Percentiles rank a stretch among this genome's conserved stretches.
phyloP scores from a whole-genome alignment of 139 green algal genomes.

The Chlamydomonas urium region DNA sequence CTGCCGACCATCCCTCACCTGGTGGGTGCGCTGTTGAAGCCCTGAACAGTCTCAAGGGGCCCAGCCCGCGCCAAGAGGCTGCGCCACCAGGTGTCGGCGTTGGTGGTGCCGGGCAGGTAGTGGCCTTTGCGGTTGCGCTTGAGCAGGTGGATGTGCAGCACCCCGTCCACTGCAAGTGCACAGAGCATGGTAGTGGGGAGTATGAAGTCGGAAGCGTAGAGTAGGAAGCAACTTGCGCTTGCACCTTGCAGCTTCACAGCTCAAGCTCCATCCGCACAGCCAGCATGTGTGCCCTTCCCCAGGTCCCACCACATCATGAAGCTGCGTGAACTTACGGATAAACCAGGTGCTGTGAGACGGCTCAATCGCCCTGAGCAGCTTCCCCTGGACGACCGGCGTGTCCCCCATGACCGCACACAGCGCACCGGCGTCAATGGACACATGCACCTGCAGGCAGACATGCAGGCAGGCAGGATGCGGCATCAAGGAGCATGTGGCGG shows the following conservation, averaged over 20 bases:
- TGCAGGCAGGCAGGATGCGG: too few relatives aligned
- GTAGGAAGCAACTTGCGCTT: not conserved
- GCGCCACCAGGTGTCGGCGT: slow-evolving; percentile 11
- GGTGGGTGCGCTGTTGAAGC: too few relatives aligned
- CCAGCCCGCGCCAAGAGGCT: slow-evolving; percentile 1
- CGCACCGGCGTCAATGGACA: too few relatives aligned
- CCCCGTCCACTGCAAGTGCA: slow-evolving; percentile 44
- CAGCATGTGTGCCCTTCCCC: not conserved
- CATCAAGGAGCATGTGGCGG: too few relatives aligned
- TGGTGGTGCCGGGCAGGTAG: slow-evolving; percentile 45
- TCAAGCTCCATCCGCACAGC: too few relatives aligned
- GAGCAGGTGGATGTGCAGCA: slow-evolving; percentile 74
- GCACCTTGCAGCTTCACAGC: too few relatives aligned
- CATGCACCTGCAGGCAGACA: too few relatives aligned
- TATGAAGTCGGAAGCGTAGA: not conserved
- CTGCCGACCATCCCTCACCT: too few relatives aligned
- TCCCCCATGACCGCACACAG: too few relatives aligned
- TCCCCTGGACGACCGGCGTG: too few relatives aligned
- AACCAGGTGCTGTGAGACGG: slow-evolving; percentile 81
- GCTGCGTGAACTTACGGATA: slow-evolving; percentile 36
- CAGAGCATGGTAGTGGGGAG: not conserved
- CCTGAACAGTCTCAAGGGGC: not conserved
- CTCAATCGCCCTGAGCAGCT: too few relatives aligned
- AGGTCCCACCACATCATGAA: too few relatives aligned
- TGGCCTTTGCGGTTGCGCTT: slow-evolving; percentile 72